Evolutionary conservation across 2,329 filamentous ascomycete genomes (phyloP).

Genomic region (Calonectria leucothoes): DNA sequence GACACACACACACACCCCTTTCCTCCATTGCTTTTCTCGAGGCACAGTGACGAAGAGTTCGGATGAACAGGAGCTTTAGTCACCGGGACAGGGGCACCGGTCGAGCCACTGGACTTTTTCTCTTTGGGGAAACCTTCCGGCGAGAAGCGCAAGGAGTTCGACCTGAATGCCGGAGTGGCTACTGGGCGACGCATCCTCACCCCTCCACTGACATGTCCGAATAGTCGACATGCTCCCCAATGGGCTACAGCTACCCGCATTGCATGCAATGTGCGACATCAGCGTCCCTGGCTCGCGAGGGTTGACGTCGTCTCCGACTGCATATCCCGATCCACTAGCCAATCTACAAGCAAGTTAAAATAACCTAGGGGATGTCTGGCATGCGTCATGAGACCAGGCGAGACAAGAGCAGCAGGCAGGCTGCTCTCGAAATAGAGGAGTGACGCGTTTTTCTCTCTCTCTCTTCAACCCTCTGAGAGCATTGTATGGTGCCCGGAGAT

Average conservation of each 20-base stretch:
- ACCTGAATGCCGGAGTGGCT: background rate
- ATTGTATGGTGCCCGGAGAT: conserved; percentile 8
- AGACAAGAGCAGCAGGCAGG: conserved; percentile 7
- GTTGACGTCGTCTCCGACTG: background rate
- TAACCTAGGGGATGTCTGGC: conserved; percentile 8
- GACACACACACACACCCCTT: too few relatives aligned
- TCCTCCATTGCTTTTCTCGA: conserved; percentile 30
- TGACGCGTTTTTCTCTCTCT: conserved; percentile 7
- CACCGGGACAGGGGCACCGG: conserved; percentile 28
- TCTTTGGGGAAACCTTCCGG: conserved; percentile 16
- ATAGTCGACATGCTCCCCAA: conserved; percentile 3
- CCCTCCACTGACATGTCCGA: background rate
- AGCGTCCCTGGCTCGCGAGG: background rate
- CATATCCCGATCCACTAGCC: conserved; percentile 11
- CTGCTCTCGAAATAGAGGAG: conserved; percentile 1
- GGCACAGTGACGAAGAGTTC: conserved; percentile 25
- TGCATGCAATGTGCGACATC: background rate
- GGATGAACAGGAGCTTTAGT: conserved; percentile 36
- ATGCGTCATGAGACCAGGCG: conserved; percentile 21
- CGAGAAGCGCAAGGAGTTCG: background rate
- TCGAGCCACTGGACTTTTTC: conserved; percentile 20
- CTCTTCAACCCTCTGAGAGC: background rate
- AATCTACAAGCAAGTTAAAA: background rate
- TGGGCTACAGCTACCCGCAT: background rate
- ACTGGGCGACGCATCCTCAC: background rate